phyloP scores from a whole-genome alignment of 192 early-diverging fungal species.

The Endogone sp. region DNA sequence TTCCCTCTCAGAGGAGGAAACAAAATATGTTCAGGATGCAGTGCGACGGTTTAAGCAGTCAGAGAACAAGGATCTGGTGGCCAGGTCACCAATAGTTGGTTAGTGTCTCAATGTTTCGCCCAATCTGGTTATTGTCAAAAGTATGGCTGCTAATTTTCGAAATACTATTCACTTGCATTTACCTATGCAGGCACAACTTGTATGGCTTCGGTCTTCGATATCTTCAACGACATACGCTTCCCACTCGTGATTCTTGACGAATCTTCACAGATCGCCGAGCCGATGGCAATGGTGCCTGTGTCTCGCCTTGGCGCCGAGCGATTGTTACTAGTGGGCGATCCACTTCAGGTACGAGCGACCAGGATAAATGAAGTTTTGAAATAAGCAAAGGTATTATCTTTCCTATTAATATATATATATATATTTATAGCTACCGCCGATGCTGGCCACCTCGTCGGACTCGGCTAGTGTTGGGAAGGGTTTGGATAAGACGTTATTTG shows the following conservation, averaged over 20 bases:
- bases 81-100: slow-evolving; percentile 51
- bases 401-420: neutral
- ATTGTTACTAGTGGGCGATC: slow-evolving; percentile 84
- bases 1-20: slow-evolving; percentile 35
- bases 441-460: slow-evolving; percentile 52
- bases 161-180: neutral
- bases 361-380: too few relatives aligned
- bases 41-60: slow-evolving; percentile 49
- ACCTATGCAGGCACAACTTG: slow-evolving; percentile 77
- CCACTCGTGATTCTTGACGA: slow-evolving; percentile 85
- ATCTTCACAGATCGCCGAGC: slow-evolving; percentile 83
- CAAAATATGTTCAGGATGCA: slow-evolving; percentile 40
- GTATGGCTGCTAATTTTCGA: too few relatives aligned
- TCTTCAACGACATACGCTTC: slow-evolving; percentile 50
- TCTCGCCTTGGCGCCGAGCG: slow-evolving; percentile 51
- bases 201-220: slow-evolving; percentile 70
- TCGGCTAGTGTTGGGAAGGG: slow-evolving; percentile 41
- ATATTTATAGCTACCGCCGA: slow-evolving; percentile 68
- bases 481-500: slow-evolving; percentile 82
- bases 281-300: slow-evolving; percentile 82
- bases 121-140: slow-evolving; percentile 24
- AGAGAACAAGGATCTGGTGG: slow-evolving; percentile 46
- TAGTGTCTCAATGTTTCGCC: slow-evolving; percentile 31
- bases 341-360: slow-evolving; percentile 41
- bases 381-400: too few relatives aligned